Percentiles rank a stretch among this genome's conserved stretches.
phyloP scores from a whole-genome alignment of 2,329 filamentous ascomycete species.

The Cercospora berteroae region DNA sequence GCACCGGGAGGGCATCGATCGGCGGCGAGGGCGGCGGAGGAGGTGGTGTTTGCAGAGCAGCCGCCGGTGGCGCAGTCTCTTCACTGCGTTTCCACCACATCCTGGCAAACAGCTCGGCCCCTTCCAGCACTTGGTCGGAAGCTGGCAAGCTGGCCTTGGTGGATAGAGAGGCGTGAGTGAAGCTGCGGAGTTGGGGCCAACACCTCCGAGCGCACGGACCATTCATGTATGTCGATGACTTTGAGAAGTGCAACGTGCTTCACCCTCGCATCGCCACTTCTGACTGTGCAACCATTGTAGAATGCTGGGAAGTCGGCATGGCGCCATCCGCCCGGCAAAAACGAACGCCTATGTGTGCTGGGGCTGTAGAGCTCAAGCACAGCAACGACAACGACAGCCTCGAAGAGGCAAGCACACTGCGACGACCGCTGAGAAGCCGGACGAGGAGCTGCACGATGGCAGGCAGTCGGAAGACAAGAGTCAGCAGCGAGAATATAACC shows the following conservation, averaged over 20 bases:
- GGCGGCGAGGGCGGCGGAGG: background rate
- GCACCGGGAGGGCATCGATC: background rate
- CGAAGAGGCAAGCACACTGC: background rate
- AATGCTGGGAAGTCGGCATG: slow-evolving; percentile 24
- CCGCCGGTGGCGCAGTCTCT: background rate
- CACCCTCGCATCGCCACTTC: background rate
- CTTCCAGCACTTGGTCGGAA: slow-evolving; percentile 10
- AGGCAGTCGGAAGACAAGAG: background rate
- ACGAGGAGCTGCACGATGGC: background rate
- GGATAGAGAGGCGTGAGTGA: background rate
- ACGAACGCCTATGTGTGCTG: slow-evolving; percentile 28
- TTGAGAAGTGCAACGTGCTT: background rate
- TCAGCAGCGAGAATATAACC: background rate
- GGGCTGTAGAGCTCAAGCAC: slow-evolving; percentile 22
- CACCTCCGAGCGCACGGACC: slow-evolving; percentile 1
- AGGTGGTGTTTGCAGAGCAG: background rate
- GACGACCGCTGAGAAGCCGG: background rate
- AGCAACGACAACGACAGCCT: background rate
- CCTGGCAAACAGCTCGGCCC: background rate
- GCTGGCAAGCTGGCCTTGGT: background rate
- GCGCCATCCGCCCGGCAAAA: slow-evolving; percentile 13
- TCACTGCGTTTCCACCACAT: slow-evolving; percentile 7
- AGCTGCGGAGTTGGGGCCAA: slow-evolving; percentile 2
- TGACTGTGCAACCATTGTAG: background rate
- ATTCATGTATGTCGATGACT: background rate